These are phyloP conservation scores for Ganoderma lucidum DNA, from an alignment of 1,284 basidiomycete species.

Conservation along the genomic window DNA sequence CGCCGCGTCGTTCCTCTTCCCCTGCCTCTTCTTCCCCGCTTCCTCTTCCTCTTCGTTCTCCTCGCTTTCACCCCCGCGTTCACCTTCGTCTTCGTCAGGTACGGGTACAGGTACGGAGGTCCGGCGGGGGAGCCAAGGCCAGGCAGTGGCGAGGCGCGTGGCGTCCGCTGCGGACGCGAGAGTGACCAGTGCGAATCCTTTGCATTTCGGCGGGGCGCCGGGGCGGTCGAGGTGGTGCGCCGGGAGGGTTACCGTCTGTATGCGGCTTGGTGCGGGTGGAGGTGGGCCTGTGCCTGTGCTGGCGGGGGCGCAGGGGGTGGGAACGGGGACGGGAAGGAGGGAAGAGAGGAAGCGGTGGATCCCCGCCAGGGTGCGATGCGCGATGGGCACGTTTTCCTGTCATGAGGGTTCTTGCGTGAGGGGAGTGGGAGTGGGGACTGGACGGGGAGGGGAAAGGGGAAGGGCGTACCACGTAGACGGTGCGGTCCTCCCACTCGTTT, in stretches of 20 bases:
- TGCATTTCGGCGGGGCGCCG: constrained; percentile 60
- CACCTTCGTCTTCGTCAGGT: not conserved
- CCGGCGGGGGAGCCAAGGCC: constrained; percentile 63
- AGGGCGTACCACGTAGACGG: constrained; percentile 68
- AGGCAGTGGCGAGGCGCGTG: constrained; percentile 52
- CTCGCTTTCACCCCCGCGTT: no score
- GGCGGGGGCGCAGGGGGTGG: not conserved
- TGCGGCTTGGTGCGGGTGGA: constrained; percentile 21
- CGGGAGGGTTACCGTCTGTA: constrained; percentile 65
- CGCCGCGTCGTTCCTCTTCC: not conserved
- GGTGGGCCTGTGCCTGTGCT: constrained; percentile 11
- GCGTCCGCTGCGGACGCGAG: constrained; percentile 51
- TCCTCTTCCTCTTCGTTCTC: not conserved
- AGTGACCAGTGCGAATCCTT: constrained; percentile 76
- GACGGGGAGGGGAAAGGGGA: not conserved
- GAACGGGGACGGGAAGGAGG: constrained; percentile 38
- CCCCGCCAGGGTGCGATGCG: constrained; percentile 54
- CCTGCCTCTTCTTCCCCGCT: not conserved
- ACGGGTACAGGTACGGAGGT: constrained; percentile 15
- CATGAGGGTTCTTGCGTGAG: not conserved
- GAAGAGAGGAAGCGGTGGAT: constrained; percentile 54
- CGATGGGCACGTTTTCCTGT: constrained; percentile 75
- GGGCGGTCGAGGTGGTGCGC: constrained; percentile 67
- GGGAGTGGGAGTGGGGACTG: not conserved
- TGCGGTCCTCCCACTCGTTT: constrained; percentile 65